These are phyloP conservation scores for Alternaria ethzedia DNA, from an alignment of 2,329 filamentous ascomycete genomes.

Conservation along the genomic window DNA sequence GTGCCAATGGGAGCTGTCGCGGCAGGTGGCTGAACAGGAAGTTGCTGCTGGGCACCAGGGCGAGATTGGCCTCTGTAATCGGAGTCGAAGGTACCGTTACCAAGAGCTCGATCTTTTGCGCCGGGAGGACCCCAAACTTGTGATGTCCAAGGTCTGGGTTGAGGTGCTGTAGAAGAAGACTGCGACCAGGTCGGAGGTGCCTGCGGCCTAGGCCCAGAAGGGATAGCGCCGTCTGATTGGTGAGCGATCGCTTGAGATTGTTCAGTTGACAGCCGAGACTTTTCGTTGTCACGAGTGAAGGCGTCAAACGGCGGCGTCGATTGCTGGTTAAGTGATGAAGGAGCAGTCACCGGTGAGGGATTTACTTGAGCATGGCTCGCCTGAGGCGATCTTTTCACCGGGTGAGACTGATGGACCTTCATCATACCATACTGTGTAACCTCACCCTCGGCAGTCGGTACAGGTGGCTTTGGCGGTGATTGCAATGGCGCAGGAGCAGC, in stretches of 20 bases:
- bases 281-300: constrained; percentile 29
- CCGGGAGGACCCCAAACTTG: constrained; percentile 79
- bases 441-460: constrained; percentile 63
- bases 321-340: constrained; percentile 25
- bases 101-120: constrained; percentile 71
- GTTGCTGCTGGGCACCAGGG: constrained; percentile 34
- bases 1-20: constrained; percentile 33
- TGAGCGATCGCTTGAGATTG: constrained; percentile 21
- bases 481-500: constrained; percentile 43
- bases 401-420: constrained; percentile 65
- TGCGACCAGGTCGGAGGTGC: constrained; percentile 37
- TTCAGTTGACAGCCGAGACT: constrained; percentile 19
- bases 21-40: constrained; percentile 33
- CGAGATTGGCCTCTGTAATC: constrained; percentile 61
- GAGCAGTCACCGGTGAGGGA: constrained; percentile 30
- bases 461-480: constrained; percentile 64
- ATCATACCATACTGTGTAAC: constrained; percentile 68
- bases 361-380: constrained; percentile 22
- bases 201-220: constrained; percentile 34
- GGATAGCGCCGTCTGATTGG: constrained; percentile 24
- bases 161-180: constrained; percentile 32
- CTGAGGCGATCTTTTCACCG: constrained; percentile 48
- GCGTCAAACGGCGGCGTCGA: constrained; percentile 24
- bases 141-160: constrained; percentile 39
- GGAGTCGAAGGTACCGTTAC: constrained; percentile 77